phyloP scores from a whole-genome alignment of 116 monocot species.

The Phalaenopsis hybrid region DNA sequence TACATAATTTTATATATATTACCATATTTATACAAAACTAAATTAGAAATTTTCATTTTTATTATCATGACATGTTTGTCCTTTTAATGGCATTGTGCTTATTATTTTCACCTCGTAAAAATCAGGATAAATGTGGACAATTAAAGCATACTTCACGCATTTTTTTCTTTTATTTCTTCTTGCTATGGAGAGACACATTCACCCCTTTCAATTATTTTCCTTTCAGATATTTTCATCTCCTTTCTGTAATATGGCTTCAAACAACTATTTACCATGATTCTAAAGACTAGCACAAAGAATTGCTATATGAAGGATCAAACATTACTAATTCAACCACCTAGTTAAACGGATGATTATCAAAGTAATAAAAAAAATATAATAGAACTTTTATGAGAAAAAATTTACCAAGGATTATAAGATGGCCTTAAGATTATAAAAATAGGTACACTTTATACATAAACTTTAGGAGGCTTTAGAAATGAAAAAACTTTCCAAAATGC shows the following conservation, averaged over 20 bases:
- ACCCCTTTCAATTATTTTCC: neutral
- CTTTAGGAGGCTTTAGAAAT: no score
- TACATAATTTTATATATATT: no score
- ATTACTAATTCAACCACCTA: neutral
- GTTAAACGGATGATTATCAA: neutral
- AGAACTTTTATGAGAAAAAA: neutral
- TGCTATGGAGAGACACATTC: neutral
- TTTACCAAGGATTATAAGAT: neutral
- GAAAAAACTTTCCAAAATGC: neutral
- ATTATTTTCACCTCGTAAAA: neutral
- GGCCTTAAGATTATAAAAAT: neutral
- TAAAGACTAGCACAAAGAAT: neutral
- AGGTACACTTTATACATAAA: neutral
- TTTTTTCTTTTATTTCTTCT: neutral
- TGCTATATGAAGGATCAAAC: neutral
- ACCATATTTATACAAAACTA: no score
- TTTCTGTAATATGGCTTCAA: neutral
- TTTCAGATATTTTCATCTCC: neutral
- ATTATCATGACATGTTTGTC: neutral
- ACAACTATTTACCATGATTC: neutral
- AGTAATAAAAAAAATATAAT: neutral
- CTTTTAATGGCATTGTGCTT: neutral
- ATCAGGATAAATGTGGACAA: neutral
- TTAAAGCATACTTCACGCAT: neutral
- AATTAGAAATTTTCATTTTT: no score